phyloP scores from a whole-genome alignment of 1,284 basidiomycete species.

The Ustilago hordei region DNA sequence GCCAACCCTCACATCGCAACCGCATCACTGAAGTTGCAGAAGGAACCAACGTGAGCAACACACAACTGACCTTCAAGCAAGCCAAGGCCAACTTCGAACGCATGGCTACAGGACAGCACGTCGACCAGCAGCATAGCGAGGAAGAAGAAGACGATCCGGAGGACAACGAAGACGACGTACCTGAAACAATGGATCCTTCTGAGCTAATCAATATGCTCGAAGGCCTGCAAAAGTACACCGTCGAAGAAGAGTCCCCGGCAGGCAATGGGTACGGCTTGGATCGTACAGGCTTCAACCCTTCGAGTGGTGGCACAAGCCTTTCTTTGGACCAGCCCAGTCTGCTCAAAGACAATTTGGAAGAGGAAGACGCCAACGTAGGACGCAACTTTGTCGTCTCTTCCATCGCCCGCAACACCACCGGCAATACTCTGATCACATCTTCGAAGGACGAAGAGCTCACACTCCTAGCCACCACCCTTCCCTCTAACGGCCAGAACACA shows the following conservation, averaged over 20 bases:
- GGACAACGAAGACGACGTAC: constrained; percentile 76
- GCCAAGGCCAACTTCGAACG: constrained; percentile 20
- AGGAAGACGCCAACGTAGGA: constrained; percentile 81
- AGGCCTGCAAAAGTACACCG: constrained; percentile 84
- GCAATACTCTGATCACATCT: not conserved
- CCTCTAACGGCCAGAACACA: not conserved
- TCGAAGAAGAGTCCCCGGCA: constrained; percentile 72
- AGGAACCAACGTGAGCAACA: constrained; percentile 1
- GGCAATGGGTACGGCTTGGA: constrained; percentile 71
- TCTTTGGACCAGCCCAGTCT: constrained; percentile 74
- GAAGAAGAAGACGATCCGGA: constrained; percentile 55
- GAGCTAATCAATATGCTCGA: constrained; percentile 83
- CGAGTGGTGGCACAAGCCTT: constrained; percentile 15
- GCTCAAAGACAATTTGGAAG: constrained; percentile 83
- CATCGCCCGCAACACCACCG: constrained; percentile 1
- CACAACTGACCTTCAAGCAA: constrained; percentile 36
- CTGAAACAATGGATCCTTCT: constrained; percentile 87
- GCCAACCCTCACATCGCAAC: not conserved
- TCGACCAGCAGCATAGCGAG: constrained; percentile 10
- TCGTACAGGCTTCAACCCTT: constrained; percentile 19
- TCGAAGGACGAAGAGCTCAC: constrained; percentile 8
- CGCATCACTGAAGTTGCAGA: constrained; percentile 1
- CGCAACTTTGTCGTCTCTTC: constrained; percentile 75
- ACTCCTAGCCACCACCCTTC: constrained; percentile 21
- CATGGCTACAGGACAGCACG: constrained; percentile 7